These are phyloP conservation scores for Dalbergia cultrata DNA, from an alignment of 306 rosid species.

Conservation along the genomic window DNA sequence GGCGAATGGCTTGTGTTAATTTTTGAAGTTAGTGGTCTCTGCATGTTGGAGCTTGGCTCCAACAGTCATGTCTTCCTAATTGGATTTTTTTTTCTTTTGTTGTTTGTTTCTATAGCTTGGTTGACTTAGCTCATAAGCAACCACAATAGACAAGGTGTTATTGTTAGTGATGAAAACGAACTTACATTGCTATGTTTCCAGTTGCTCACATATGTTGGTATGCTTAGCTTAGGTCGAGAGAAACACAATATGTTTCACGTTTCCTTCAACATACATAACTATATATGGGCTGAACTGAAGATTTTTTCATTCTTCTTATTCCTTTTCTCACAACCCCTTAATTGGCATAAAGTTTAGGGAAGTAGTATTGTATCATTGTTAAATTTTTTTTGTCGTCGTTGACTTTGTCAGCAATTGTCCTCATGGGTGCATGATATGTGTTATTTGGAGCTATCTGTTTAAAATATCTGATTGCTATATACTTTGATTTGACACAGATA, in stretches of 20 bases:
- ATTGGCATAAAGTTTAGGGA: neutral
- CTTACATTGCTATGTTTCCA: conserved; percentile 8
- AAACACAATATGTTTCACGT: neutral
- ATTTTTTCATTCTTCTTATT: neutral
- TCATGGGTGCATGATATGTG: neutral
- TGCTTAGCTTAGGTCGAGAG: neutral
- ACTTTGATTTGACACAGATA: conserved; percentile 61
- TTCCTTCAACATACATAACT: neutral
- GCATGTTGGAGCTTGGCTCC: conserved; percentile 15
- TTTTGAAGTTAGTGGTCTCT: neutral
- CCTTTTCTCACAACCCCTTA: neutral
- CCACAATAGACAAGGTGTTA: neutral
- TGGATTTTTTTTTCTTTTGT: neutral
- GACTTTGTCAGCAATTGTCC: conserved; percentile 17
- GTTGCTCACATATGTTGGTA: neutral
- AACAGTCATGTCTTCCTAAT: neutral
- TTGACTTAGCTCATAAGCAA: conserved; percentile 10
- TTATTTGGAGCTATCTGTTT: conserved; percentile 7
- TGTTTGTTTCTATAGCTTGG: neutral
- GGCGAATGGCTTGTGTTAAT: neutral
- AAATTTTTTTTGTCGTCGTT: neutral
- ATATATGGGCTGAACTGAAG: neutral
- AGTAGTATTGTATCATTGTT: neutral
- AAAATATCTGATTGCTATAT: conserved; percentile 34
- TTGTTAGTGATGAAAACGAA: conserved; percentile 14